phyloP scores from a whole-genome alignment of 306 rosid species.

The Cyclanthera cordifolia region DNA sequence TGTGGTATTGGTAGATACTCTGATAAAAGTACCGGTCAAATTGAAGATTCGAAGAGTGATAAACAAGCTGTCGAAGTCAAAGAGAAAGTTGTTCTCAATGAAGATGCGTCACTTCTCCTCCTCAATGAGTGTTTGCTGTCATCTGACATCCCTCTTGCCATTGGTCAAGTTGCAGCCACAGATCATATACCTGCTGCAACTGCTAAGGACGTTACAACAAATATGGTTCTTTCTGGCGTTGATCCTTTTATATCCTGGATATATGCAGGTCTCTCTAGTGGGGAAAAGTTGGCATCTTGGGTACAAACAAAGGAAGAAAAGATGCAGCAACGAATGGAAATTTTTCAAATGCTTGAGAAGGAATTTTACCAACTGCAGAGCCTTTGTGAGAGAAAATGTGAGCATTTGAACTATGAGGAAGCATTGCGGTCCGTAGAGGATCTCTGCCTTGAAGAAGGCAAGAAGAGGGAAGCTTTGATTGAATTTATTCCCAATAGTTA shows the following conservation, averaged over 20 bases:
- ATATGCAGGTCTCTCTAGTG: constrained; percentile 55
- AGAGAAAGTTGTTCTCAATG: constrained; percentile 70
- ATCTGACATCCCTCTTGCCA: too few species aligned
- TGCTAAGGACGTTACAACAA: too few species aligned
- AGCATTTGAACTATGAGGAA: constrained; percentile 59
- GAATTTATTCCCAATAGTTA: constrained; percentile 59
- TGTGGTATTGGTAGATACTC: constrained; percentile 67
- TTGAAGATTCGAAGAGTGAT: constrained; percentile 11
- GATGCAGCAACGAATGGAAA: constrained; percentile 51
- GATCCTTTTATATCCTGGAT: constrained; percentile 30
- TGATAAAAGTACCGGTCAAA: constrained; percentile 26
- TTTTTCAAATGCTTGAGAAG: constrained; percentile 63
- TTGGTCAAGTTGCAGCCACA: too few species aligned
- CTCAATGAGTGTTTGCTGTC: constrained; percentile 47
- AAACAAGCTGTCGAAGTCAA: constrained; percentile 40
- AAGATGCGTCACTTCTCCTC: constrained; percentile 65
- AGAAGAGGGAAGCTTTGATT: constrained; percentile 49
- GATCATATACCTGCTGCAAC: too few species aligned
- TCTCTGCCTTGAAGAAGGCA: constrained; percentile 76
- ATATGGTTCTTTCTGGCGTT: too few species aligned
- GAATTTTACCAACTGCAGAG: constrained; percentile 65
- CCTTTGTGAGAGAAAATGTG: constrained; percentile 77
- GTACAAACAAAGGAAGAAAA: constrained; percentile 57
- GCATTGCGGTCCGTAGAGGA: constrained; percentile 72
- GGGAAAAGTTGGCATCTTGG: constrained; percentile 72